These are phyloP conservation scores for Purpureocillium lavendulum DNA, from an alignment of 2,329 filamentous ascomycete species.

Conservation along the genomic window DNA sequence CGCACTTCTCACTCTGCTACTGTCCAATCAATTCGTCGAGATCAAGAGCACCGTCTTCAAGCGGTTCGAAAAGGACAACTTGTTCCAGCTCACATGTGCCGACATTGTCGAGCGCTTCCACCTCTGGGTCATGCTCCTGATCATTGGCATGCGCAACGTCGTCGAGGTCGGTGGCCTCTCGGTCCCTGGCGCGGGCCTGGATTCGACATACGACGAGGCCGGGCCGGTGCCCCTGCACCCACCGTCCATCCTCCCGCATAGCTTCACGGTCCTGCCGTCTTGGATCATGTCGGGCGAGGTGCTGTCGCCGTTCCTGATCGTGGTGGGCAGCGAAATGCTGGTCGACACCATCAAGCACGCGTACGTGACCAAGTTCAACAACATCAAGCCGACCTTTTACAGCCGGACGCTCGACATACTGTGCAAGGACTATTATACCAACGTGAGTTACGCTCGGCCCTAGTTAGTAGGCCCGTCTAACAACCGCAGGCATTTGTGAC, in stretches of 20 bases:
- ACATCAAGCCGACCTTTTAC: slow-evolving; percentile 86
- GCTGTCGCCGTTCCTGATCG: slow-evolving; percentile 84
- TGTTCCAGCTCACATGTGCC: slow-evolving; percentile 93
- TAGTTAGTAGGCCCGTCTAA: background rate
- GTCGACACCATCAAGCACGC: slow-evolving; percentile 97
- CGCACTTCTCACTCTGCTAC: slow-evolving; percentile 78
- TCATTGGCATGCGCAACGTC: slow-evolving; percentile 92
- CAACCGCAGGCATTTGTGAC: slow-evolving; percentile 70
- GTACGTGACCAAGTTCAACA: slow-evolving; percentile 98
- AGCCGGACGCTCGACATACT: slow-evolving; percentile 84
- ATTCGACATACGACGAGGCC: slow-evolving; percentile 36
- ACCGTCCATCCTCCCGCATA: slow-evolving; percentile 74
- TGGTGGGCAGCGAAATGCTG: slow-evolving; percentile 91
- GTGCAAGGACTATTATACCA: slow-evolving; percentile 96
- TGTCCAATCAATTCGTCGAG: slow-evolving; percentile 98
- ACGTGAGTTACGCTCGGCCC: slow-evolving; percentile 42
- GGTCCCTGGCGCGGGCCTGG: slow-evolving; percentile 44
- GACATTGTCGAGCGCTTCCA: slow-evolving; percentile 97
- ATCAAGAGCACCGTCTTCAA: slow-evolving; percentile 99
- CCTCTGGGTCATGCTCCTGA: slow-evolving; percentile 92
- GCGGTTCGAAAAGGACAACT: slow-evolving; percentile 94
- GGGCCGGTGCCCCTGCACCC: slow-evolving; percentile 52
- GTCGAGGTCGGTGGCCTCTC: slow-evolving; percentile 88
- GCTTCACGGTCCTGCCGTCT: slow-evolving; percentile 81
- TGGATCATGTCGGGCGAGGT: slow-evolving; percentile 76